Conservation (phyloP, 768 basidiomycete species). For the Russula olivacea region DNA sequence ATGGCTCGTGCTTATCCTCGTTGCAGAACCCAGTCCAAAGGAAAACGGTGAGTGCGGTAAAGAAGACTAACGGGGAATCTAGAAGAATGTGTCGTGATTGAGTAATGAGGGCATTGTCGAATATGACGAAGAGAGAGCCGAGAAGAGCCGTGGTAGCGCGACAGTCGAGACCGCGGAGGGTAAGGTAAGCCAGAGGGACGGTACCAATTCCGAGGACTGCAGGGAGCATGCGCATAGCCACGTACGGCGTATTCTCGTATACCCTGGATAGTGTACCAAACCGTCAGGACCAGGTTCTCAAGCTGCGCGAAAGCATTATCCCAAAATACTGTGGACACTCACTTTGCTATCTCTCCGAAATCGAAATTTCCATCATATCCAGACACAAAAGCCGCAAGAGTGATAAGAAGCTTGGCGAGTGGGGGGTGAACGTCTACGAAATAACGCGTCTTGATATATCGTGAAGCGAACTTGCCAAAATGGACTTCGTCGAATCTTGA, state of each 20-base stretch:
- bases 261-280: constrained; percentile 41
- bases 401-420: constrained; percentile 91
- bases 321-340: constrained; percentile 30
- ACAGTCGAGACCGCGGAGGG: constrained; percentile 87
- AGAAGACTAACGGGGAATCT: constrained; percentile 97
- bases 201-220: constrained; percentile 84
- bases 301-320: not conserved
- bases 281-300: not conserved
- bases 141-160: constrained; percentile 89
- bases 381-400: constrained; percentile 77
- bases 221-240: constrained; percentile 96
- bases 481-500: constrained; percentile 95
- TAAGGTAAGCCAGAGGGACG: constrained; percentile 87
- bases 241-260: constrained; percentile 86
- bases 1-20: constrained; percentile 80
- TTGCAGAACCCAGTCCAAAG: constrained; percentile 88
- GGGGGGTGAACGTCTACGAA: constrained; percentile 97
- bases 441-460: constrained; percentile 89
- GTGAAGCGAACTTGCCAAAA: constrained; percentile 93
- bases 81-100: constrained; percentile 96
- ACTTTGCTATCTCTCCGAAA: constrained; percentile 98
- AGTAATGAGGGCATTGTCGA: constrained; percentile 94
- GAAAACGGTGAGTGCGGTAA: constrained; percentile 85
- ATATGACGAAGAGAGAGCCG: constrained; percentile 84
- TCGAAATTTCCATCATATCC: constrained; percentile 94